Evolutionary conservation across 768 basidiomycete species (phyloP).

Genomic region (Tulasnella sp.): DNA sequence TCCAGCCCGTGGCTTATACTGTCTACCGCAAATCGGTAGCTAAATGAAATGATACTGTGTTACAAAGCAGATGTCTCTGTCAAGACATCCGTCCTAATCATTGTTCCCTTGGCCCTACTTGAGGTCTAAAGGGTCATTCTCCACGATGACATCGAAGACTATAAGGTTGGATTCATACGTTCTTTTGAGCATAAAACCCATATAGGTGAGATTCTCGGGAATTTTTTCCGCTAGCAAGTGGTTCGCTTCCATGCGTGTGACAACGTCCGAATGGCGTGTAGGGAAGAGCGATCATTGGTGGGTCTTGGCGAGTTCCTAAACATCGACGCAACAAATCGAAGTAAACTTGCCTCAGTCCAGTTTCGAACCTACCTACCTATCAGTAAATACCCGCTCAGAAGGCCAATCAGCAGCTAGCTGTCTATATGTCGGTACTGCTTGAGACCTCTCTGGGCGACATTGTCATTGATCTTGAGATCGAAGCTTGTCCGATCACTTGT

Average conservation of each 20-base stretch:
- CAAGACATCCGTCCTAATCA: neutral
- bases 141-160: neutral
- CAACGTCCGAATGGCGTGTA: neutral
- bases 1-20: neutral
- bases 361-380: neutral
- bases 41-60: neutral
- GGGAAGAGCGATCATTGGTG: neutral
- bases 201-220: neutral
- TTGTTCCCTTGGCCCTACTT: neutral
- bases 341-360: neutral
- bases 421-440: conserved; percentile 80
- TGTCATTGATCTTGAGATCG: conserved; percentile 90
- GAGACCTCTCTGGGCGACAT: conserved; percentile 97
- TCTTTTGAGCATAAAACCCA: neutral
- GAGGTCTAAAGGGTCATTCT: neutral
- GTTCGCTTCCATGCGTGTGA: neutral
- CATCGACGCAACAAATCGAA: neutral
- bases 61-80: neutral
- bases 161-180: neutral
- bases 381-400: neutral
- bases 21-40: neutral
- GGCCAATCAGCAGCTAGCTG: neutral
- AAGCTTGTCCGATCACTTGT: conserved; percentile 79
- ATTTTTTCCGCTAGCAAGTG: neutral
- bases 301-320: neutral